These are phyloP conservation scores for Nevesoporus exiguus DNA, from an alignment of 768 basidiomycete genomes.

Conservation along the genomic window DNA sequence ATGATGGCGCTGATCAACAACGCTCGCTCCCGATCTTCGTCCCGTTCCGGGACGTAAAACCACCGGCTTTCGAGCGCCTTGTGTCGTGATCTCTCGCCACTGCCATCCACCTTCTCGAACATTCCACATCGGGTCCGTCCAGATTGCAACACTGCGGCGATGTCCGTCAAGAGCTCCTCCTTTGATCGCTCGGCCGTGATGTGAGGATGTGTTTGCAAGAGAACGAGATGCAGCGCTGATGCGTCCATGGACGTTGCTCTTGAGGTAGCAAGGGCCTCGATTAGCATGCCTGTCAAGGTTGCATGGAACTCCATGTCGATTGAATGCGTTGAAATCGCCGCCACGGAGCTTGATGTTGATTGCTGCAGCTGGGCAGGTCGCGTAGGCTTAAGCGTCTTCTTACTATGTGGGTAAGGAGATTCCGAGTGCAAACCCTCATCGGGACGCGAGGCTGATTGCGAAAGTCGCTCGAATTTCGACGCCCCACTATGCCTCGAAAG, in stretches of 20 bases:
- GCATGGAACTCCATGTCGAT: constrained; percentile 26
- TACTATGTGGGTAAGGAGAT: background rate
- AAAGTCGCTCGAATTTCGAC: constrained; percentile 1
- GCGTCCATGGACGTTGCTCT: constrained; percentile 64
- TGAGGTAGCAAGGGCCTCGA: constrained; percentile 69
- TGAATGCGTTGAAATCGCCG: constrained; percentile 13
- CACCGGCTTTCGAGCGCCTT: constrained; percentile 51
- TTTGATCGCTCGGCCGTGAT: constrained; percentile 36
- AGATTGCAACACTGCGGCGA: constrained; percentile 48
- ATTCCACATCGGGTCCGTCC: constrained; percentile 50
- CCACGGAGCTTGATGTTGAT: background rate
- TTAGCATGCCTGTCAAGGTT: constrained; percentile 62
- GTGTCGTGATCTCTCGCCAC: constrained; percentile 49
- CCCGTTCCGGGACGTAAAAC: constrained; percentile 75
- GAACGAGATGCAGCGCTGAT: constrained; percentile 47
- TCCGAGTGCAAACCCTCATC: constrained; percentile 1
- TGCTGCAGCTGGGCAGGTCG: background rate
- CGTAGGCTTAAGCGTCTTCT: constrained; percentile 1
- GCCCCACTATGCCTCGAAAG: background rate
- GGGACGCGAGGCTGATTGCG: constrained; percentile 9
- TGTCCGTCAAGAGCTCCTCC: constrained; percentile 47
- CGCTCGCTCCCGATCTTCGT: constrained; percentile 70
- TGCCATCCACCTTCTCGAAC: constrained; percentile 71
- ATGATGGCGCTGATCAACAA: constrained; percentile 64
- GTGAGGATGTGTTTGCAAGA: constrained; percentile 53